Evolutionary conservation across 2,329 filamentous ascomycete genomes (phyloP).

Genomic region (Penicillium janthinellum): DNA sequence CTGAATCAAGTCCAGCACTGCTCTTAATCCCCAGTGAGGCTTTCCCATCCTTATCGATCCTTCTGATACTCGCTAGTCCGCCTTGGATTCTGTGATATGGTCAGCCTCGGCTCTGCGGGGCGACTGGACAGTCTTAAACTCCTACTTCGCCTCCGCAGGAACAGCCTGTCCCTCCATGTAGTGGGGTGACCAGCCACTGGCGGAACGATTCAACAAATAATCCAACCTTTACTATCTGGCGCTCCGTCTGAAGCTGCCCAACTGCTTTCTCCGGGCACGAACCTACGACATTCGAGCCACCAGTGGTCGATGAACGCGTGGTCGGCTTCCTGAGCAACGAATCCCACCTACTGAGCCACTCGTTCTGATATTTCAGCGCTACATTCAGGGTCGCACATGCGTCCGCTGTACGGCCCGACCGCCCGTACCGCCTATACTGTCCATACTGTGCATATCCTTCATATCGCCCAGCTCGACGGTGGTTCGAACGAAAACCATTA

Average conservation of each 20-base stretch:
- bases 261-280: not conserved
- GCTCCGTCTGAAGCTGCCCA: slow-evolving; percentile 13
- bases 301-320: slow-evolving; percentile 15
- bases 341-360: not conserved
- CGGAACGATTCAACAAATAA: not conserved
- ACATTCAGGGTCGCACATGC: not conserved
- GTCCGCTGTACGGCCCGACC: not conserved
- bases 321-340: not conserved
- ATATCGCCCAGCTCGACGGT: not conserved
- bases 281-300: not conserved
- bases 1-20: not conserved
- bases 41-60: not conserved
- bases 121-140: not conserved
- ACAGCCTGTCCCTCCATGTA: not conserved
- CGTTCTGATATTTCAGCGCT: not conserved
- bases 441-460: not conserved
- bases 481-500: not conserved
- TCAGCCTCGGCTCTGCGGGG: slow-evolving; percentile 8
- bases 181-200: not conserved
- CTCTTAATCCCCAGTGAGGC: no score
- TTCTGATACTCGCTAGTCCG: not conserved
- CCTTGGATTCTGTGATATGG: not conserved
- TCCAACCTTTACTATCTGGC: not conserved
- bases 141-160: not conserved
- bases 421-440: not conserved